A percentile compares a stretch with the other conserved stretches of the same genome.
These are phyloP conservation scores for Brasilioporus rufonigricans DNA, from an alignment of 768 basidiomycete species.

Conservation along the genomic window DNA sequence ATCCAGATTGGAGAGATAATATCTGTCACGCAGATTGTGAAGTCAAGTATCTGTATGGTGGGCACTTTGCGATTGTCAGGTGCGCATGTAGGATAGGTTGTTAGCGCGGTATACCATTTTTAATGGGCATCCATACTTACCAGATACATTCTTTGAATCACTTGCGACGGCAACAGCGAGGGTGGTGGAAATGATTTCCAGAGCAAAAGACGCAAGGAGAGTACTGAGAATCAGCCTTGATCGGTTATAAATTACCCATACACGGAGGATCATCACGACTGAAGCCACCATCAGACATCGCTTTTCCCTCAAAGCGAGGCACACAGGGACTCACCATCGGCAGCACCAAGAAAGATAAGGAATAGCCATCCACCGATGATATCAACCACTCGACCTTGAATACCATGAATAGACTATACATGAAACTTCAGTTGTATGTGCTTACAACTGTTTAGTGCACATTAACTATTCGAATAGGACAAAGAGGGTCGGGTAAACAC, in stretches of 20 bases:
- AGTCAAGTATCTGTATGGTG: neutral
- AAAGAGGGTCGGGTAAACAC: neutral
- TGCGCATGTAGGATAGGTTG: neutral
- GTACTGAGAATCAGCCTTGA: too few relatives aligned
- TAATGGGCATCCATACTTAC: neutral
- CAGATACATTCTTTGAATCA: neutral
- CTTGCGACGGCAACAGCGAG: neutral
- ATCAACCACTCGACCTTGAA: neutral
- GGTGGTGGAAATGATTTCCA: neutral
- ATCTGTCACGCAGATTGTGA: neutral
- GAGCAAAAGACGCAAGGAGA: neutral
- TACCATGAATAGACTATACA: neutral
- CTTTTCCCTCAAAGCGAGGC: too few relatives aligned
- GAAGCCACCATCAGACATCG: neutral
- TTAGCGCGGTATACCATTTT: neutral
- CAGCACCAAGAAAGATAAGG: neutral
- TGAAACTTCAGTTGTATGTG: neutral
- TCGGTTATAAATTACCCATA: too few relatives aligned
- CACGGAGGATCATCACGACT: neutral
- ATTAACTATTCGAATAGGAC: neutral
- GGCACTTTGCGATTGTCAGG: neutral
- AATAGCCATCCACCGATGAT: neutral
- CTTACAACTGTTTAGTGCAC: slow-evolving; percentile 1
- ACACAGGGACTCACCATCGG: neutral
- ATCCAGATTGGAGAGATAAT: neutral